Percentiles rank a stretch among this genome's conserved stretches.
Conservation (phyloP, 2,329 filamentous ascomycete genomes). For the Xylariaceae sp. region DNA sequence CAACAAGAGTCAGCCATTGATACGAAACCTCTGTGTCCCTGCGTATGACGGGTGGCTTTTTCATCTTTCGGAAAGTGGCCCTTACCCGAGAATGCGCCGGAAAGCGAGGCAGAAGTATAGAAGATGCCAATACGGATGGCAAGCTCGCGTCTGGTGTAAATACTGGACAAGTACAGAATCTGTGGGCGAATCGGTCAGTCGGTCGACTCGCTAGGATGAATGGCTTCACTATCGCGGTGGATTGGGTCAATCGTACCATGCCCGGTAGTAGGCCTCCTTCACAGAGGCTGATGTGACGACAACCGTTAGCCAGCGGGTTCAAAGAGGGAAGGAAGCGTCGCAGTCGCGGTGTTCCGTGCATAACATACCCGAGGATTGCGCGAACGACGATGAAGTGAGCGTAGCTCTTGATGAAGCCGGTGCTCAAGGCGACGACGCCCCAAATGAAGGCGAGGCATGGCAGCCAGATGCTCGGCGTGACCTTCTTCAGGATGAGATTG, state of each 20-base stretch:
- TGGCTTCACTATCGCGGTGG: no score
- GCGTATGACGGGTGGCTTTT: background rate
- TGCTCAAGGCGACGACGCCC: constrained; percentile 54
- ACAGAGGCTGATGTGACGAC: constrained; percentile 39
- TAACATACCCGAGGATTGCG: constrained; percentile 47
- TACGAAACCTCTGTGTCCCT: background rate
- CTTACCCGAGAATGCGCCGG: constrained; percentile 56
- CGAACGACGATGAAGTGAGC: constrained; percentile 56
- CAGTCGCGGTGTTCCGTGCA: no score
- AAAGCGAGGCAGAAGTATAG: constrained; percentile 61
- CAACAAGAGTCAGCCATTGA: no score
- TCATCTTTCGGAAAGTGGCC: no score
- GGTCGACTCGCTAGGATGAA: no score
- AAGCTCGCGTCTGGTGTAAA: constrained; percentile 56
- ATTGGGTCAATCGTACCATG: constrained; percentile 41
- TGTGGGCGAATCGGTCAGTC: constrained; percentile 20
- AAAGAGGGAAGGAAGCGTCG: no score
- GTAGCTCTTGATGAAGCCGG: constrained; percentile 49
- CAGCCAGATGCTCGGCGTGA: constrained; percentile 56
- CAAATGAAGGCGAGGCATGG: constrained; percentile 50
- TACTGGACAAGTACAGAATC: constrained; percentile 59
- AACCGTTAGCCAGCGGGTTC: background rate
- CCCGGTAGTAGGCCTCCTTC: constrained; percentile 63
- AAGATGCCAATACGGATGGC: constrained; percentile 61
- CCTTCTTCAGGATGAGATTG: constrained; percentile 57